Evolutionary conservation across 257 asterid species (phyloP).

Genomic region (Solanum pinnatisectum): DNA sequence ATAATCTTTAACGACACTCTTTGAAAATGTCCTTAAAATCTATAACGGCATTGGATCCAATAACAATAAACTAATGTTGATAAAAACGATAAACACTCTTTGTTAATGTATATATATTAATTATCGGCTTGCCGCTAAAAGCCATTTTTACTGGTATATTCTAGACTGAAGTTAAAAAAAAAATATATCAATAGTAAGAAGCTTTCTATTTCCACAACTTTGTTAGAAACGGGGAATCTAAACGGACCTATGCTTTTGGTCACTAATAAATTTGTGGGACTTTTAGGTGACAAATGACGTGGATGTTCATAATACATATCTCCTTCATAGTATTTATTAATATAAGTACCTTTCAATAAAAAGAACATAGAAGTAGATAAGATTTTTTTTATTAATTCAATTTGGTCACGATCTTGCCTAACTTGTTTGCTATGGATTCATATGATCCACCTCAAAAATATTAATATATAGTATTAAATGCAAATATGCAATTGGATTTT

Average conservation of each 20-base stretch:
- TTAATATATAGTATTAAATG: background rate
- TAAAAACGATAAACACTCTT: too few species aligned
- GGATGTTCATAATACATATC: background rate
- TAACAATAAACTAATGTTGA: too few species aligned
- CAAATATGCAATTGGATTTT: constrained; percentile 9
- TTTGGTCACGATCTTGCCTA: constrained; percentile 21
- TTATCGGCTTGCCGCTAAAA: too few species aligned
- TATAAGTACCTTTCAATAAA: background rate
- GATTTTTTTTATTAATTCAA: background rate
- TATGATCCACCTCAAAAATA: background rate
- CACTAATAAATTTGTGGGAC: background rate
- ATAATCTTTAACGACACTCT: too few species aligned
- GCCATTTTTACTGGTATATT: too few species aligned
- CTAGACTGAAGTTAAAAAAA: too few species aligned
- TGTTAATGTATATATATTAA: too few species aligned
- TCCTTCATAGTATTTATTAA: background rate
- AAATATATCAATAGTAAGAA: background rate
- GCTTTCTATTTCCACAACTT: constrained; percentile 12
- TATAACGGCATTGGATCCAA: too few species aligned
- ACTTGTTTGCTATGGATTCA: background rate
- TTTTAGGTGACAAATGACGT: constrained; percentile 10
- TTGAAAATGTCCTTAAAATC: too few species aligned
- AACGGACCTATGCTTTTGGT: constrained; percentile 19
- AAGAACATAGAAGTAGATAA: background rate
- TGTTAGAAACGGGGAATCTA: constrained; percentile 16